These are phyloP conservation scores for Poa annua DNA, from an alignment of 176 grass and related monocot genomes.

Conservation along the genomic window DNA sequence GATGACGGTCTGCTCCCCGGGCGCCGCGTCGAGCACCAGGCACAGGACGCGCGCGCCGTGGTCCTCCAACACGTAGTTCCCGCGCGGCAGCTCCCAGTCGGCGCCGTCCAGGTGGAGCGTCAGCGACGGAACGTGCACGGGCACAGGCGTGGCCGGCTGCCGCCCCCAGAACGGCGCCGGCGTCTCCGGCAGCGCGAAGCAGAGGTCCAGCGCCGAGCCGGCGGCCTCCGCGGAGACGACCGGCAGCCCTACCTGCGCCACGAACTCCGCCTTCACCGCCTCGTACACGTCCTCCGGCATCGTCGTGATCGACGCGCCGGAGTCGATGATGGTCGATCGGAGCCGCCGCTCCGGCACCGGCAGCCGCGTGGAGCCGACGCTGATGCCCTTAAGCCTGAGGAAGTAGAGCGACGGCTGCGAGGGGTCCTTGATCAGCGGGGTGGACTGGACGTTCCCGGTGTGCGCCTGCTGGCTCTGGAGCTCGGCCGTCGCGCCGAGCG, in stretches of 20 bases:
- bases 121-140: slow-evolving; percentile 58
- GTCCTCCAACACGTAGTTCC: slow-evolving; percentile 68
- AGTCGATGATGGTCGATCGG: slow-evolving; percentile 79
- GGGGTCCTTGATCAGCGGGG: slow-evolving; percentile 52
- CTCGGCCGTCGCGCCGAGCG: slow-evolving; percentile 61
- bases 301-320: slow-evolving; percentile 66
- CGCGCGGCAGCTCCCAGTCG: slow-evolving; percentile 69
- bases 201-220: slow-evolving; percentile 60
- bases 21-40: slow-evolving; percentile 63
- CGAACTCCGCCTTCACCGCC: slow-evolving; percentile 66
- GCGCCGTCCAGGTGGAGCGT: slow-evolving; percentile 83
- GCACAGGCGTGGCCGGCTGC: neutral
- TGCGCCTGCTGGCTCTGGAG: neutral
- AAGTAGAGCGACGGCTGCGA: slow-evolving; percentile 68
- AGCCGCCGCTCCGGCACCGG: slow-evolving; percentile 36
- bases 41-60: slow-evolving; percentile 59
- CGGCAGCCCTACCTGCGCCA: slow-evolving; percentile 50
- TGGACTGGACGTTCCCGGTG: slow-evolving; percentile 36
- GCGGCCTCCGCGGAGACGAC: slow-evolving; percentile 20
- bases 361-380: slow-evolving; percentile 58
- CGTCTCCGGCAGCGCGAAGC: slow-evolving; percentile 54
- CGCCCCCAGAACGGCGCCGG: slow-evolving; percentile 40
- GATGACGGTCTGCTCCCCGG: slow-evolving; percentile 60
- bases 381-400: slow-evolving; percentile 55
- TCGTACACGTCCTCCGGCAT: slow-evolving; percentile 59